phyloP scores from a whole-genome alignment of 2,329 filamentous ascomycete genomes.

The Ophiostoma fasciatum region DNA sequence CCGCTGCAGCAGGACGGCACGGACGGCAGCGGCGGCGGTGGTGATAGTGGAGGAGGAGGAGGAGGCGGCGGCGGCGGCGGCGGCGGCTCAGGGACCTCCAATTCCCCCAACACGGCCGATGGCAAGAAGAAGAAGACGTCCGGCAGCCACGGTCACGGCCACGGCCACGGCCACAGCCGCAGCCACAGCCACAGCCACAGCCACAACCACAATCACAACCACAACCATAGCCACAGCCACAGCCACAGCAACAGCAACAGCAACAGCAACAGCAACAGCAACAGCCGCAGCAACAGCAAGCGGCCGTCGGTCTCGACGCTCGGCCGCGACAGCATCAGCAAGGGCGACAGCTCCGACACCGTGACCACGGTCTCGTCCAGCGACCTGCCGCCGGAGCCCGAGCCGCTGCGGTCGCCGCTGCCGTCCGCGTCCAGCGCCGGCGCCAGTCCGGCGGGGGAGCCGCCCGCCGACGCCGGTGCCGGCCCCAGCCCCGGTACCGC shows the following conservation, averaged over 20 bases:
- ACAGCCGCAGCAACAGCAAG: slow-evolving; percentile 1
- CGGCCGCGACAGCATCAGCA: neutral
- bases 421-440: too few species aligned
- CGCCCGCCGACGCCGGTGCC: too few species aligned
- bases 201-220: neutral
- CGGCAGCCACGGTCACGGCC: neutral
- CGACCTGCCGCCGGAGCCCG: too few species aligned
- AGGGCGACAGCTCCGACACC: slow-evolving; percentile 3
- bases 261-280: neutral
- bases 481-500: too few species aligned
- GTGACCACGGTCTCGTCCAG: slow-evolving; percentile 1
- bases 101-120: too few species aligned
- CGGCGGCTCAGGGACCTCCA: too few species aligned
- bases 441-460: too few species aligned
- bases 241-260: neutral
- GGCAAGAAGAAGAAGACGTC: too few species aligned
- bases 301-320: neutral
- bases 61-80: too few species aligned
- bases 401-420: too few species aligned
- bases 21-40: too few species aligned
- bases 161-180: neutral
- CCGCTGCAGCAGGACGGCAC: neutral
- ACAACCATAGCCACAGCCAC: neutral
- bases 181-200: neutral
- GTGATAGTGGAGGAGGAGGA: too few species aligned